Conservation (phyloP, 108 stramenopile genomes). For the Skeletonema potamos region DNA sequence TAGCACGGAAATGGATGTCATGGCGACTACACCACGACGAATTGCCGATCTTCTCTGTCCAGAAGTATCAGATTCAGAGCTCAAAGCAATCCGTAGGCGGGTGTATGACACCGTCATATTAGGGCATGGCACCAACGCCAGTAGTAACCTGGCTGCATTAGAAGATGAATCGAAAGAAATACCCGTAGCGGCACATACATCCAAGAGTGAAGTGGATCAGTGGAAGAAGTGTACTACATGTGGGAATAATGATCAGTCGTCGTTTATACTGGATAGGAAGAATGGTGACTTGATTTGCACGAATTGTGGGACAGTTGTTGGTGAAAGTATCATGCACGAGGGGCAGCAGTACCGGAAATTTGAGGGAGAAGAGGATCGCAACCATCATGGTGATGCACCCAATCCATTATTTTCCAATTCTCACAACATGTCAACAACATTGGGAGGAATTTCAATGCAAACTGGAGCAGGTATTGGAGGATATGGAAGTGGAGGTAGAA, state of each 20-base stretch:
- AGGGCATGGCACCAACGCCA: constrained; percentile 60
- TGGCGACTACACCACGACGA: constrained; percentile 77
- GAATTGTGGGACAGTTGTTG: constrained; percentile 79
- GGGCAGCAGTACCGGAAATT: constrained; percentile 86
- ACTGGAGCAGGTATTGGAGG: constrained; percentile 76
- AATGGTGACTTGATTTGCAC: constrained; percentile 89
- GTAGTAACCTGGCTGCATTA: constrained; percentile 27
- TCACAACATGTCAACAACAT: constrained; percentile 80
- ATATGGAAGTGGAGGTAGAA: constrained; percentile 53
- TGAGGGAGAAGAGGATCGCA: constrained; percentile 90
- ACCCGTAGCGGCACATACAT: constrained; percentile 34
- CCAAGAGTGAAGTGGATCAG: constrained; percentile 47
- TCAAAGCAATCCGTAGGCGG: constrained; percentile 66
- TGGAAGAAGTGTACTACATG: constrained; percentile 81
- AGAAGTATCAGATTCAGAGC: constrained; percentile 61
- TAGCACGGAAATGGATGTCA: constrained; percentile 75
- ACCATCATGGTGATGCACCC: constrained; percentile 86
- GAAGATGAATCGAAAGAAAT: constrained; percentile 55
- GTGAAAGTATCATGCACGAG: constrained; percentile 87
- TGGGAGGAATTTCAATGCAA: constrained; percentile 61
- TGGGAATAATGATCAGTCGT: constrained; percentile 82
- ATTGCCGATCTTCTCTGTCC: constrained; percentile 78
- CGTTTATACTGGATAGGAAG: constrained; percentile 78
- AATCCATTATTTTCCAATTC: constrained; percentile 79
- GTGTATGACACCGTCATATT: constrained; percentile 84